phyloP scores from a whole-genome alignment of 805 yeast species.

The Metschnikowia picachoensis region DNA sequence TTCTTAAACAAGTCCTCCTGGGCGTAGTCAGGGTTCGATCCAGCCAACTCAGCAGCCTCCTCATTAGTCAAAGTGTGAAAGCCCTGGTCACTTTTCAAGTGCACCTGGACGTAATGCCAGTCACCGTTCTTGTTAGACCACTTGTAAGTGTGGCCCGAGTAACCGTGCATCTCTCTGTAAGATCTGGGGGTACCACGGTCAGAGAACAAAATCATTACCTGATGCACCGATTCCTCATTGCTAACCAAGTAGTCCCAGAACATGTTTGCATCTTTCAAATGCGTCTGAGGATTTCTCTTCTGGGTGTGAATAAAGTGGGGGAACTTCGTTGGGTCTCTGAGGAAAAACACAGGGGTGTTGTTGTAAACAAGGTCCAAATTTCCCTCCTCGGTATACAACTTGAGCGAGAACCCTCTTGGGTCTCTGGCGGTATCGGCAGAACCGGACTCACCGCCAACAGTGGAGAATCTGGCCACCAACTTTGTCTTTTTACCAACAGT shows the following conservation, averaged over 20 bases:
- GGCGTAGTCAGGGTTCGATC: conserved; percentile 78
- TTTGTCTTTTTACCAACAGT: conserved; percentile 29
- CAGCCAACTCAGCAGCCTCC: conserved; percentile 64
- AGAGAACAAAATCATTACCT: conserved; percentile 66
- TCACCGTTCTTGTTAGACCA: conserved; percentile 74
- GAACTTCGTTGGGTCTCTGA: conserved; percentile 82
- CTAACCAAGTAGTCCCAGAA: conserved; percentile 79
- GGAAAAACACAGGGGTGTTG: conserved; percentile 81
- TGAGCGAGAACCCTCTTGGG: conserved; percentile 81
- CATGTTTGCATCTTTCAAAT: conserved; percentile 74
- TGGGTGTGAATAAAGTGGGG: conserved; percentile 88
- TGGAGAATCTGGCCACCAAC: conserved; percentile 70
- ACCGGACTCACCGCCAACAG: conserved; percentile 84
- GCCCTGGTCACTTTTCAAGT: conserved; percentile 65
- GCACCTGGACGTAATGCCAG: conserved; percentile 77
- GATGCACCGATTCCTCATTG: conserved; percentile 74
- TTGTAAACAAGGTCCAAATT: conserved; percentile 81
- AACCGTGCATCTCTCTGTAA: conserved; percentile 77
- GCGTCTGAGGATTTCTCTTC: conserved; percentile 78
- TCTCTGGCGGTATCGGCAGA: conserved; percentile 82
- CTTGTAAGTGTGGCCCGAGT: conserved; percentile 81
- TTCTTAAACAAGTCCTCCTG: conserved; percentile 76
- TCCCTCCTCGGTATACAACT: conserved; percentile 81
- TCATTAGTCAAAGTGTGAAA: conserved; percentile 51
- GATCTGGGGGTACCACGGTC: conserved; percentile 82